Conservation (phyloP, 176 grass and related monocot genomes). For the Musa beccarii region DNA sequence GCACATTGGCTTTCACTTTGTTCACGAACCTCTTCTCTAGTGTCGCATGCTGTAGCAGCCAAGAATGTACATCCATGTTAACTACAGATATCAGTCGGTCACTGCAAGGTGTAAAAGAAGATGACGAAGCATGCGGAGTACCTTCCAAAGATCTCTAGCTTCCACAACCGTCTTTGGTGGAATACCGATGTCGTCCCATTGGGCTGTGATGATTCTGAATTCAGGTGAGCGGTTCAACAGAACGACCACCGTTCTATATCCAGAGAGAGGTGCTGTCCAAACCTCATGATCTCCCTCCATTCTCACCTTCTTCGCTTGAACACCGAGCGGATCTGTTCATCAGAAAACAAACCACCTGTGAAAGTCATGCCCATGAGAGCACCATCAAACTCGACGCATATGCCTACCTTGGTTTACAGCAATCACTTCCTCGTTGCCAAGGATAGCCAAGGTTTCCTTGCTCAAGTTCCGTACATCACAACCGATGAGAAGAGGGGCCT, state of each 20-base stretch:
- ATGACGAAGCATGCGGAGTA: not conserved
- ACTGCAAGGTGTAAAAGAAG: not conserved
- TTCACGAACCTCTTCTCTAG: slow-evolving; percentile 30
- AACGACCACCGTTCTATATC: slow-evolving; percentile 11
- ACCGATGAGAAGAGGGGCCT: slow-evolving; percentile 89
- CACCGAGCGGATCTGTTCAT: slow-evolving; percentile 47
- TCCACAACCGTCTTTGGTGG: slow-evolving; percentile 19
- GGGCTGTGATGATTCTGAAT: slow-evolving; percentile 13
- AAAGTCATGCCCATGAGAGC: no score
- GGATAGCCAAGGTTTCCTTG: slow-evolving; percentile 57
- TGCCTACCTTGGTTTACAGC: slow-evolving; percentile 69
- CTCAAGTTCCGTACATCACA: slow-evolving; percentile 69
- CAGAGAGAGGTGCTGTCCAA: slow-evolving; percentile 45
- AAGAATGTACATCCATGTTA: slow-evolving; percentile 25
- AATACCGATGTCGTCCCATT: slow-evolving; percentile 49
- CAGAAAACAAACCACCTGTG: not conserved
- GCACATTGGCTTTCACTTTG: slow-evolving; percentile 43
- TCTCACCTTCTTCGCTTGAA: slow-evolving; percentile 89
- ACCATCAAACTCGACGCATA: no score
- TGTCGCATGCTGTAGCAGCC: slow-evolving; percentile 36
- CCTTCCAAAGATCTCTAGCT: slow-evolving; percentile 66
- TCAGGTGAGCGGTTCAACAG: no score
- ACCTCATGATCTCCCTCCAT: slow-evolving; percentile 78
- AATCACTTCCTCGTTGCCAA: slow-evolving; percentile 88
- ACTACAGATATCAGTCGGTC: not conserved